phyloP scores from a whole-genome alignment of 108 stramenopile species.

The Skeletonema potamos region DNA sequence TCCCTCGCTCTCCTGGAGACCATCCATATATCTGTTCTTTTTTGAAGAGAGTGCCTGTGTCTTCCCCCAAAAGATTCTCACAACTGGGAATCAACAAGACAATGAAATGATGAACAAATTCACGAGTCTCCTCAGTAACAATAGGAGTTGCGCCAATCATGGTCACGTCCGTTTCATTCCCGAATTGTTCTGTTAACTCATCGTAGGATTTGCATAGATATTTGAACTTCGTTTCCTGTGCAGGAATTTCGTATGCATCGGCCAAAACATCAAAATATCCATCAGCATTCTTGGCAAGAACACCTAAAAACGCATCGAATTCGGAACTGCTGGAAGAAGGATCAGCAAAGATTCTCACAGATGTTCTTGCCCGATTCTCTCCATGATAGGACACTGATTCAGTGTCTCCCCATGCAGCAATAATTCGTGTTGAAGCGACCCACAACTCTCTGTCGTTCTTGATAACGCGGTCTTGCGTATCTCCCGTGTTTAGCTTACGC shows the following conservation, averaged over 20 bases:
- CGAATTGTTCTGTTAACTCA: conserved; percentile 41
- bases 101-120: conserved; percentile 49
- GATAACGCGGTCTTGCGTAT: conserved; percentile 50
- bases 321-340: background rate
- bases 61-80: background rate
- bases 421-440: conserved; percentile 37
- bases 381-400: conserved; percentile 46
- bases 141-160: conserved; percentile 14
- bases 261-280: conserved; percentile 41
- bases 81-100: conserved; percentile 7
- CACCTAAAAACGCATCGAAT: conserved; percentile 11
- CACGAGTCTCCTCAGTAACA: conserved; percentile 1
- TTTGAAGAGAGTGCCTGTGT: background rate
- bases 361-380: conserved; percentile 11
- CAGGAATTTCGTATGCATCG: conserved; percentile 29
- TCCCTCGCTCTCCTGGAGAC: conserved; percentile 50
- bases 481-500: conserved; percentile 50
- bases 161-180: background rate
- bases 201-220: conserved; percentile 41
- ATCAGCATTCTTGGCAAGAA: conserved; percentile 20
- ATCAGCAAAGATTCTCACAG: conserved; percentile 46
- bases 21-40: conserved; percentile 32
- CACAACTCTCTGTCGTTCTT: conserved; percentile 23
- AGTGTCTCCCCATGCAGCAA: conserved; percentile 70
- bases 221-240: conserved; percentile 45